These are phyloP conservation scores for Cylindrodendrum hubeiense DNA, from an alignment of 2,329 filamentous ascomycete species.

Conservation along the genomic window DNA sequence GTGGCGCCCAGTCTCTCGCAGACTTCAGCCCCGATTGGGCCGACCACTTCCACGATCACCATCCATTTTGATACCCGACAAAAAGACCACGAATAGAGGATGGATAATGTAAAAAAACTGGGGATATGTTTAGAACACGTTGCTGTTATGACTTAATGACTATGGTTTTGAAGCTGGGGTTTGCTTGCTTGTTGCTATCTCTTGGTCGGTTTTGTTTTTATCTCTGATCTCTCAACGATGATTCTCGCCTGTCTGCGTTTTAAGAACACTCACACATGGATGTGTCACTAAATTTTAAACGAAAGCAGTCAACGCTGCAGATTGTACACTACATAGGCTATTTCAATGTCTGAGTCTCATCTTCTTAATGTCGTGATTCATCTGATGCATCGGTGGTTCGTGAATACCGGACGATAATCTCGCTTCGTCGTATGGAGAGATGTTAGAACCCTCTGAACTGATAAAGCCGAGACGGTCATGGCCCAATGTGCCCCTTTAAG, in stretches of 20 bases:
- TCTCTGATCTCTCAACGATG: not conserved
- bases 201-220: constrained; percentile 11
- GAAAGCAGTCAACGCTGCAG: not conserved
- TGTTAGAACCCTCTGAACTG: too few relatives aligned
- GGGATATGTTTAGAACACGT: constrained; percentile 39
- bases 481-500: not conserved
- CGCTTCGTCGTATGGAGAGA: not conserved
- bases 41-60: constrained; percentile 46
- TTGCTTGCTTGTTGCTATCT: constrained; percentile 22
- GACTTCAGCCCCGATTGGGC: constrained; percentile 48
- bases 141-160: constrained; percentile 48
- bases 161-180: constrained; percentile 29
- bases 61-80: constrained; percentile 48
- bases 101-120: constrained; percentile 43
- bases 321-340: constrained; percentile 18
- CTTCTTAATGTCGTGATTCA: not conserved
- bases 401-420: not conserved
- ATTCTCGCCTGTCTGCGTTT: not conserved
- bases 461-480: not conserved
- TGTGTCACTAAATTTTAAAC: not conserved
- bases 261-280: constrained; percentile 1
- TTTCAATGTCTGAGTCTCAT: not conserved
- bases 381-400: not conserved
- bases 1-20: constrained; percentile 40
- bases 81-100: constrained; percentile 36